These are phyloP conservation scores for Clitopilus passeckerianus DNA, from an alignment of 768 basidiomycete species.

Conservation along the genomic window DNA sequence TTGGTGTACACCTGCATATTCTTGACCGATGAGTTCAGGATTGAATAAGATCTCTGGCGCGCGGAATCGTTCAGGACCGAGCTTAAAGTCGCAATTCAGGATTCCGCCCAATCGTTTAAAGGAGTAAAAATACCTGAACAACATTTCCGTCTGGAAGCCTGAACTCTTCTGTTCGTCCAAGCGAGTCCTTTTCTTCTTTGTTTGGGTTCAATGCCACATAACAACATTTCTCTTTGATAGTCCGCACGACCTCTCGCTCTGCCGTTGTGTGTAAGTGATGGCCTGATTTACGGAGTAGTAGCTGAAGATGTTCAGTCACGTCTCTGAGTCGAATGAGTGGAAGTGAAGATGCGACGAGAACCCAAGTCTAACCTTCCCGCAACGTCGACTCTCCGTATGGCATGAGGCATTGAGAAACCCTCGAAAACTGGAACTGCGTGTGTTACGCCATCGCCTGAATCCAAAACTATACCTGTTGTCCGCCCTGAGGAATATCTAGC, in stretches of 20 bases:
- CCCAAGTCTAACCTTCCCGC: constrained; percentile 75
- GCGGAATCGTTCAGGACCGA: constrained; percentile 91
- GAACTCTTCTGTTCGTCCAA: constrained; percentile 81
- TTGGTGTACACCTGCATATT: constrained; percentile 96
- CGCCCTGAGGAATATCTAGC: constrained; percentile 94
- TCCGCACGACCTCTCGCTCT: constrained; percentile 93
- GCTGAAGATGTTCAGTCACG: constrained; percentile 93
- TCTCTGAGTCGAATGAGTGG: constrained; percentile 53
- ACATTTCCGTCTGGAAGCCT: constrained; percentile 92
- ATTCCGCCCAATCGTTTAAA: constrained; percentile 9
- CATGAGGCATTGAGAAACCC: constrained; percentile 99
- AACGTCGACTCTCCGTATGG: constrained; percentile 92
- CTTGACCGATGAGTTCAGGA: constrained; percentile 92
- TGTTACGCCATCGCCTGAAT: constrained; percentile 98
- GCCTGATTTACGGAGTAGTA: constrained; percentile 90
- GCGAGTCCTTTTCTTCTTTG: constrained; percentile 92
- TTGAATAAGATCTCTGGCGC: constrained; percentile 98
- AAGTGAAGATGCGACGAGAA: constrained; percentile 1
- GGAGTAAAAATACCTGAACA: constrained; percentile 58
- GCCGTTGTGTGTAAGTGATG: constrained; percentile 96
- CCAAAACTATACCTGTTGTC: constrained; percentile 98
- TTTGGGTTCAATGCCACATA: constrained; percentile 89
- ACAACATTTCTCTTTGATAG: constrained; percentile 98
- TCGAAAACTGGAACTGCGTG: constrained; percentile 99
- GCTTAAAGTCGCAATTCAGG: constrained; percentile 37